Percentiles rank a stretch among this genome's conserved stretches.
Conservation (phyloP, 2,329 filamentous ascomycete genomes). For the Xenosphaeropsis pyriputrescens region DNA sequence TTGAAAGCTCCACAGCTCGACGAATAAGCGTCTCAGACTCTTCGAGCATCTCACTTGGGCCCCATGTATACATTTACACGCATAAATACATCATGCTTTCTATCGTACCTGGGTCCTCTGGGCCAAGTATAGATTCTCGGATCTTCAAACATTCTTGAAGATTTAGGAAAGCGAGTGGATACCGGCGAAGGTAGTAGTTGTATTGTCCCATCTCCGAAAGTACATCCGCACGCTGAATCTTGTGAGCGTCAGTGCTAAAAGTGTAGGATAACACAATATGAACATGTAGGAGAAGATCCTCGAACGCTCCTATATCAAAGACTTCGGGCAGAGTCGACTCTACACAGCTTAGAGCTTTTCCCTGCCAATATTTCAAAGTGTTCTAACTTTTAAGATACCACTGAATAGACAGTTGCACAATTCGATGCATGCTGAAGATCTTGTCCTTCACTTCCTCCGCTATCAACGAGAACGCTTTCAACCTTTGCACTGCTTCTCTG, state of each 20-base stretch:
- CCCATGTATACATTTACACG: not conserved
- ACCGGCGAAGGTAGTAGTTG: not conserved
- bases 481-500: conserved; percentile 5
- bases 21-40: not conserved
- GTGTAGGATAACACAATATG: not conserved
- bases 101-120: not conserved
- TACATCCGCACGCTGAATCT: not conserved
- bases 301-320: not conserved
- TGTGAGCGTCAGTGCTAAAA: not conserved
- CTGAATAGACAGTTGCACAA: conserved; percentile 4
- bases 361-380: not conserved
- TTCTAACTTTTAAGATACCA: not conserved
- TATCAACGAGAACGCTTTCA: conserved; percentile 11
- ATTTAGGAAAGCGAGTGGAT: not conserved
- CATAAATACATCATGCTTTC: not conserved
- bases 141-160: not conserved
- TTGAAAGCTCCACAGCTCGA: not conserved
- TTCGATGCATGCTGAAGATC: conserved; percentile 8
- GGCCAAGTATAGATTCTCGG: not conserved
- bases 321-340: not conserved
- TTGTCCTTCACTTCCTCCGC: conserved; percentile 1
- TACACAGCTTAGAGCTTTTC: not conserved
- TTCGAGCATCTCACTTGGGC: not conserved
- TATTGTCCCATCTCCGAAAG: not conserved
- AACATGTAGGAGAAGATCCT: not conserved